phyloP scores from a whole-genome alignment of 108 stramenopile species.

The Ochromonas danica region DNA sequence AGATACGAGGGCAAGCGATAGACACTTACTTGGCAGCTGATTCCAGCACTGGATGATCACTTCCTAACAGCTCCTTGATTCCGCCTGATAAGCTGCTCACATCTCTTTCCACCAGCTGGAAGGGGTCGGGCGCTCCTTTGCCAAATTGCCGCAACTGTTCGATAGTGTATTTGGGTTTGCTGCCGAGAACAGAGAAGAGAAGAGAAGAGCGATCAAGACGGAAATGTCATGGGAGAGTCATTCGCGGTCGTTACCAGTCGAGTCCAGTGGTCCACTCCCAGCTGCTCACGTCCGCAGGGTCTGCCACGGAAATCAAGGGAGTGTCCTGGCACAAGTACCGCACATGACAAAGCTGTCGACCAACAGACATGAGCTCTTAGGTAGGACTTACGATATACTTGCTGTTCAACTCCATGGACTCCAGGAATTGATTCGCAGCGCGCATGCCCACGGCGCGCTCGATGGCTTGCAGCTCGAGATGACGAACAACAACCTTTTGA shows the following conservation, averaged over 20 bases:
- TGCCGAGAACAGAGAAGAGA: too few species aligned
- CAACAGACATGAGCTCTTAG: not conserved
- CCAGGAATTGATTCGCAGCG: not conserved
- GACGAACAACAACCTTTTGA: too few species aligned
- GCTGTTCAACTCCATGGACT: slow-evolving; percentile 18
- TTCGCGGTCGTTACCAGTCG: not conserved
- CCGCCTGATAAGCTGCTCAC: slow-evolving; percentile 40
- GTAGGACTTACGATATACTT: slow-evolving; percentile 11
- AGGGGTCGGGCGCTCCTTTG: not conserved
- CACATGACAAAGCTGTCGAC: not conserved
- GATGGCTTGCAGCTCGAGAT: too few species aligned
- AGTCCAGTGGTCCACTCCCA: slow-evolving; percentile 22
- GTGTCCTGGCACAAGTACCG: slow-evolving; percentile 1
- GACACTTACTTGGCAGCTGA: slow-evolving; percentile 44
- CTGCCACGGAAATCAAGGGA: not conserved
- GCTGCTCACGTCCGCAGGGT: not conserved
- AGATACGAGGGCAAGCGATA: too few species aligned
- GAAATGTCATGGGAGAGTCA: not conserved
- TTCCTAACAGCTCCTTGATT: slow-evolving; percentile 50
- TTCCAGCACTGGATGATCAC: slow-evolving; percentile 52
- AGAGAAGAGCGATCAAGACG: not conserved
- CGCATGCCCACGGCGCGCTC: not conserved
- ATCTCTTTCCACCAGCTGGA: slow-evolving; percentile 38
- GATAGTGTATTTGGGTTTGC: slow-evolving; percentile 6
- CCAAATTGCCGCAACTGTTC: not conserved